A percentile compares a stretch with the other conserved stretches of the same genome.
phyloP scores from a whole-genome alignment of 495 filamentous ascomycete species.

The Penicillium lagena region DNA sequence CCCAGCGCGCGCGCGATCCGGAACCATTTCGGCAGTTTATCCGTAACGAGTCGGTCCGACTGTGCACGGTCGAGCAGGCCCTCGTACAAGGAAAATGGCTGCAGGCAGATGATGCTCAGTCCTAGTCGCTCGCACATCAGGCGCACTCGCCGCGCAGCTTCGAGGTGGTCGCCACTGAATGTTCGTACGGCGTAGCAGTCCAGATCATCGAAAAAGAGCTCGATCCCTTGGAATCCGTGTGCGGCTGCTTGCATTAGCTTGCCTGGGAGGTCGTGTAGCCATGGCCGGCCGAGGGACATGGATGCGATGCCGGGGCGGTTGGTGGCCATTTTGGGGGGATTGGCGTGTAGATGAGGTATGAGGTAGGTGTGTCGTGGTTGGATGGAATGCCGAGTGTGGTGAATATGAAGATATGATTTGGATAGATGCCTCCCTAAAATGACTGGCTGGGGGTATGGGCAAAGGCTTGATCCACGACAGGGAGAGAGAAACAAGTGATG shows the following conservation, averaged over 20 bases:
- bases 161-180: slow-evolving; percentile 39
- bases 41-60: slow-evolving; percentile 46
- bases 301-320: slow-evolving; percentile 54
- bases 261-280: slow-evolving; percentile 54
- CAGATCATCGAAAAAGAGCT: slow-evolving; percentile 78
- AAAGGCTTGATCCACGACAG: too few relatives aligned
- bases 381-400: too few relatives aligned
- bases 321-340: slow-evolving; percentile 17
- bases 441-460: too few relatives aligned
- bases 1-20: slow-evolving; percentile 53
- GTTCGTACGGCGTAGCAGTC: slow-evolving; percentile 56
- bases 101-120: slow-evolving; percentile 62
- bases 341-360: neutral
- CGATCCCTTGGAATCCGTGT: slow-evolving; percentile 64
- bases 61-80: slow-evolving; percentile 59
- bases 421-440: too few relatives aligned
- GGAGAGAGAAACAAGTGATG: too few relatives aligned
- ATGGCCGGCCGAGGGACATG: slow-evolving; percentile 67
- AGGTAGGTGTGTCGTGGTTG: too few relatives aligned
- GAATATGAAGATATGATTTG: neutral
- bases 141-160: slow-evolving; percentile 51
- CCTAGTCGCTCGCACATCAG: slow-evolving; percentile 49
- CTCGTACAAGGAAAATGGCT: slow-evolving; percentile 78
- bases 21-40: slow-evolving; percentile 66
- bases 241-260: slow-evolving; percentile 62